Percentiles rank a stretch among this genome's conserved stretches.
phyloP scores from a whole-genome alignment of 305 asterid genomes.

The Caryopteris hybrid region DNA sequence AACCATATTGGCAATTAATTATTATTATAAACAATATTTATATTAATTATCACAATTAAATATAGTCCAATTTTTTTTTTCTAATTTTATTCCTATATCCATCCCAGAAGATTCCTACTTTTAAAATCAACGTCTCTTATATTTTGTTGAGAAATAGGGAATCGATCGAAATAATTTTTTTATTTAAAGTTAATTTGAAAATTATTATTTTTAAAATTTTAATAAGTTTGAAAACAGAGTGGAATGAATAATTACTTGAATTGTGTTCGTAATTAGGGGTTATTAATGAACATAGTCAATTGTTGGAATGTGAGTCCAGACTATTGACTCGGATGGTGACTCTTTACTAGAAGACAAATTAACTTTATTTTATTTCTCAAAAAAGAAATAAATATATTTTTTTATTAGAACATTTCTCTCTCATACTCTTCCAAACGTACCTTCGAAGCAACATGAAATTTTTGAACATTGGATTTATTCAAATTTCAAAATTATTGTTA shows the following conservation, averaged over 20 bases:
- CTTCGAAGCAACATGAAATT: conserved; percentile 24
- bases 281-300: conserved; percentile 9
- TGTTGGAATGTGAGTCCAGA: conserved; percentile 22
- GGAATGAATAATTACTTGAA: no score
- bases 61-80: no score
- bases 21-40: no score
- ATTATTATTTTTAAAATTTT: no score
- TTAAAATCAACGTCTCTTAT: no score
- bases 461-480: background rate
- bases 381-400: background rate
- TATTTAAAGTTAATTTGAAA: no score
- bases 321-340: conserved; percentile 21
- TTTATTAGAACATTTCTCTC: background rate
- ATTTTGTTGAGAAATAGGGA: no score
- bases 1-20: background rate
- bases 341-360: conserved; percentile 20
- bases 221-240: no score
- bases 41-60: no score
- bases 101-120: no score
- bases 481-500: background rate
- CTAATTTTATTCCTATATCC: no score
- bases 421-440: conserved; percentile 28
- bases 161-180: no score
- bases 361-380: background rate
- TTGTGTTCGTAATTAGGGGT: background rate